These are phyloP conservation scores for Colletotrichum costaricense DNA, from an alignment of 2,329 filamentous ascomycete species.

Conservation along the genomic window DNA sequence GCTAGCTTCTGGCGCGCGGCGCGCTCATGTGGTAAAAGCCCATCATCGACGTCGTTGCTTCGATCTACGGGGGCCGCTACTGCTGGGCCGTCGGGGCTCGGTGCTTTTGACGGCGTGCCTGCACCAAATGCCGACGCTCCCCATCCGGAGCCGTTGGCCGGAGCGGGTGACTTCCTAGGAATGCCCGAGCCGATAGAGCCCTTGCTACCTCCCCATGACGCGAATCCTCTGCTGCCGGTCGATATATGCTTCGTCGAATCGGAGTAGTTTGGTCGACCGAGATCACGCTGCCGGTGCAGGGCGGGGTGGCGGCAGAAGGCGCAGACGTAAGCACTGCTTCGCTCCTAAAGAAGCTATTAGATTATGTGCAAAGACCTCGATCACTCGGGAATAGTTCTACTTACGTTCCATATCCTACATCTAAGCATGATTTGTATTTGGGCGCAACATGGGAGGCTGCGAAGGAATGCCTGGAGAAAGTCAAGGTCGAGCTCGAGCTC, in stretches of 20 bases:
- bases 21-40: conserved; percentile 52
- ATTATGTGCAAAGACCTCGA: no score
- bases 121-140: conserved; percentile 18
- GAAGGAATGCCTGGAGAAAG: conserved; percentile 5
- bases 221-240: background rate
- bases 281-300: conserved; percentile 12
- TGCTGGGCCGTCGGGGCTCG: background rate
- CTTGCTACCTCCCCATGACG: background rate
- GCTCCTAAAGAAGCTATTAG: conserved; percentile 44
- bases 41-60: conserved; percentile 20
- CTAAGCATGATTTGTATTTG: conserved; percentile 51
- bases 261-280: conserved; percentile 32
- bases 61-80: background rate
- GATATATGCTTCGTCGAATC: conserved; percentile 9
- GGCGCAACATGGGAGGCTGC: conserved; percentile 28
- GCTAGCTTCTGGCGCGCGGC: conserved; percentile 45
- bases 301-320: conserved; percentile 48
- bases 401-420: conserved; percentile 53
- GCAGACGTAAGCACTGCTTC: conserved; percentile 53
- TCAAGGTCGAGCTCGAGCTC: background rate
- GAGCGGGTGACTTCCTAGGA: conserved; percentile 1
- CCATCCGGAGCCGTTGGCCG: conserved; percentile 17
- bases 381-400: conserved; percentile 7
- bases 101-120: background rate
- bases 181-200: background rate